Evolutionary conservation across 148 eudicot species (phyloP), one percentile per base, ranked within the genome.

Genomic region (Suaeda aralocaspica): DNA sequence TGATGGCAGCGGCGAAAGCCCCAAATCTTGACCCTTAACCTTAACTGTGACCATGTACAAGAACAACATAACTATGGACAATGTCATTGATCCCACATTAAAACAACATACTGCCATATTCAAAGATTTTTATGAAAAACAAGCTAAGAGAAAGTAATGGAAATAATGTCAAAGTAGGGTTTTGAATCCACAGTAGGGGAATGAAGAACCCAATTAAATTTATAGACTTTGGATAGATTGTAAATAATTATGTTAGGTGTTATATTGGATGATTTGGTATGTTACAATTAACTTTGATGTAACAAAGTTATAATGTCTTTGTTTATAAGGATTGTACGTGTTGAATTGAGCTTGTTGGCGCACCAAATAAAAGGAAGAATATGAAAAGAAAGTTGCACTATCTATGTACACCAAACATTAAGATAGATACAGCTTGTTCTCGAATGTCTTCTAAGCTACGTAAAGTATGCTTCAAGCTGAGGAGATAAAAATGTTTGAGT

Each of bases 1-100:
- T 6, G 55, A 9, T 4, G 55, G 24, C 24, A 72, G 42, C 5
- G 72, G 72, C 25, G 72, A 67, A 24, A 74, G 67, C 61, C 46
- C 67, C 15, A 50, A 18, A 2, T 74, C 72, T 74, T 74, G 77
- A 60, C 72, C 62, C 22, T 19, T 28, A 12, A 68, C 61, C 24
- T n/a, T n/a, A n/a, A n/a, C n/a, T n/a, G 4, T 39, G 6, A 19
- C 77, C 2, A 68, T 15, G 59, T 24, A 67, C 5, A 59, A 19
- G 1, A 59, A 56, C 66, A 50, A 39, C 52, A 74, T 50, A 11
- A 60, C 26, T 31, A 68, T 14, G 24, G 60, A 66, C 9, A 74
- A 50, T 31, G n/a, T 36, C 24, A 59, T 66, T 18, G 42, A 48
- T 29, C 48, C 26, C 19, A 30, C 58, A 19, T 46, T 46, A 39